Evolutionary conservation across 305 asterid species (phyloP), one percentile per base, ranked within the genome.

Genomic region (Striga hermonthica): DNA sequence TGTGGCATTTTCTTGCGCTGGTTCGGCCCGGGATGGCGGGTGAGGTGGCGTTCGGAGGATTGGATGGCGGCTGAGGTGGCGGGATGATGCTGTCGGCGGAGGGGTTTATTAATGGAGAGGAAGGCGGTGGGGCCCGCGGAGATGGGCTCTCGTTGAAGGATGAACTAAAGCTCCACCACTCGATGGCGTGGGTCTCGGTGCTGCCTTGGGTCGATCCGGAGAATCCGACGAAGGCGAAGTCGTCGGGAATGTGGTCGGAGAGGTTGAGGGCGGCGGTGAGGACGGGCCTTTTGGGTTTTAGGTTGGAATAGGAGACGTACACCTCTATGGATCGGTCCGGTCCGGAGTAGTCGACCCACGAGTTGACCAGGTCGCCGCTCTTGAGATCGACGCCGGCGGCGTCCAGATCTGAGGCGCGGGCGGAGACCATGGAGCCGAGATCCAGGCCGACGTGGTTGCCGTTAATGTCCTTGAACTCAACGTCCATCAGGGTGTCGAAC

Each of bases 401-500:
- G 49, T 38, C 64, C 49, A 59, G 9, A 39, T 59, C 64, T 10
- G 49, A 1, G 36, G 40, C 64, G 12, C 64, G 64, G 35, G 31
- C 22, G 36, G 64, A 59, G 0, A 59, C 64, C 64, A 59, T 78
- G 0, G 97, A 87, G 69, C 71, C 78, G 64, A 90, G 82, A 86
- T 93, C 96, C 81, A 93, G 65, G 1, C 97, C 98, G 67, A 86
- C 96, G 58, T 93, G 98, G 40, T 93, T 90, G 43, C 98, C 91
- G 10, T 88, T 90, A 2, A 90, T 76, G 68, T 93, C 98, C 65
- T 76, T 75, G 64, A 90, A 93, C 53, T 82, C 96, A 2, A 86
- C 85, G 77, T 93, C 98, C 96, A 87, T 90, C 35, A 83, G 66
- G 0, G 95, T 90, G 57, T 93, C 98, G 60, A 90, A 90, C 68